Evolutionary conservation across 768 basidiomycete genomes (phyloP).

Genomic region (Asterophora lycoperdoides): DNA sequence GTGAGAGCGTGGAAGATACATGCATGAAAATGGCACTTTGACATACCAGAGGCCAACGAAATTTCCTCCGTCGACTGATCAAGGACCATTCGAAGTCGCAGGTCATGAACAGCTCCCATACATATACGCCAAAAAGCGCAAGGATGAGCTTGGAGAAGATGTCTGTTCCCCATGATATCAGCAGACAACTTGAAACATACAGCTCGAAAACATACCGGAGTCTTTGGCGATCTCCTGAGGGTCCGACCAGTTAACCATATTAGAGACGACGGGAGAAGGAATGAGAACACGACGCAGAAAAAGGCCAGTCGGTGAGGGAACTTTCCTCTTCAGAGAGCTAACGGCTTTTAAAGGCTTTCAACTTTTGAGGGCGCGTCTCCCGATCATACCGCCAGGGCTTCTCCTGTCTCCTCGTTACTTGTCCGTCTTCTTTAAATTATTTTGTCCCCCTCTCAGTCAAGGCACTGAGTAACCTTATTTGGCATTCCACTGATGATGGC

Average conservation of each 20-base stretch:
- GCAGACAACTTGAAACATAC: conserved; percentile 1
- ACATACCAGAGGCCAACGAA: conserved; percentile 69
- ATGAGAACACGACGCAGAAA: too few relatives aligned
- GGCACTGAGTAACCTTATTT: conserved; percentile 5
- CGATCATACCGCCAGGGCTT: conserved; percentile 23
- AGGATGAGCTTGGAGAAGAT: conserved; percentile 59
- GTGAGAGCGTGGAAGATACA: neutral
- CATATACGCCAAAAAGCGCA: conserved; percentile 58
- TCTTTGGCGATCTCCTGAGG: conserved; percentile 40
- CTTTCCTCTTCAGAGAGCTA: neutral
- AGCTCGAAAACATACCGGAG: conserved; percentile 26
- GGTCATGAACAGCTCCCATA: conserved; percentile 66
- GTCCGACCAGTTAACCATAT: conserved; percentile 47
- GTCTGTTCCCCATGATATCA: conserved; percentile 28
- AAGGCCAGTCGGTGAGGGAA: neutral
- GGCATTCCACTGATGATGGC: neutral
- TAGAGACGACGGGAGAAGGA: neutral
- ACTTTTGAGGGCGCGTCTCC: conserved; percentile 10
- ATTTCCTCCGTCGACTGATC: conserved; percentile 49
- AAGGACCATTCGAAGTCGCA: conserved; percentile 67
- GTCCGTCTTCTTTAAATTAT: conserved; percentile 9
- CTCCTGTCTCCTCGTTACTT: conserved; percentile 13
- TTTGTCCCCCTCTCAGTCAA: conserved; percentile 3
- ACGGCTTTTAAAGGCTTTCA: conserved; percentile 14
- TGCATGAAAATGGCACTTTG: neutral